Evolutionary conservation across 1,284 basidiomycete species (phyloP), one percentile per base, ranked within the genome.

Genomic region (Quambalaria eucalypti): DNA sequence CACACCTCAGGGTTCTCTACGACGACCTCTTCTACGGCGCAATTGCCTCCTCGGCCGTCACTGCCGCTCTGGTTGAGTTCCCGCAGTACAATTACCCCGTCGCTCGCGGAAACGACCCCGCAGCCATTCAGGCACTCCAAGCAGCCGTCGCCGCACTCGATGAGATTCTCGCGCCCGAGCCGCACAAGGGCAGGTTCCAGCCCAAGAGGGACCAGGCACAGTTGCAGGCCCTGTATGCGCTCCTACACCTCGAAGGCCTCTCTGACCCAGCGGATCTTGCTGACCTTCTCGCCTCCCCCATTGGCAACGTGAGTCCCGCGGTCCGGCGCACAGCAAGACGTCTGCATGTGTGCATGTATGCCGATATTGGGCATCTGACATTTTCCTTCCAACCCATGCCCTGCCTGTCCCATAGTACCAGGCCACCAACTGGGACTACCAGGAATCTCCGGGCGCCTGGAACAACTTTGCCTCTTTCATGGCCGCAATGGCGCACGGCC

Each of bases 21-120:
- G 91, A 91, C 0, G 83, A 93, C 26, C 80, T 92, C 10, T 87
- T 92, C 3, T 92, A 82, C 76, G 93, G 91, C 19, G 87, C 88
- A 0, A 93, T 97, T 61, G 90, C 90, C 1, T 89, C 87, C 7
- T 73, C 69, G 10, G 77, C 71, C 0, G 77, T 77, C 0, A 67
- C 72, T 21, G 55, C 62, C 1, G 72, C 73, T 0, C 54, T 66
- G 4, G 69, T 68, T 30, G 59, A 71, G 48, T 78, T 76, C 49
- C 76, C 77, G 1, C 67, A 80, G 76, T 95, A 93, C 77, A 86
- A 85, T 80, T 89, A 91, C 52, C 81, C 90, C 44, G 89, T 95
- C 67, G 83, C 87, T 39, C 79, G 79, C 23, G 85, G 85, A 28
- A 88, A 86, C 0, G 83, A 87, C 63, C 79, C 82, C 0, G 80